These are phyloP conservation scores for Hypoxylon sp. DNA, from an alignment of 2,329 filamentous ascomycete genomes.

Conservation along the genomic window DNA sequence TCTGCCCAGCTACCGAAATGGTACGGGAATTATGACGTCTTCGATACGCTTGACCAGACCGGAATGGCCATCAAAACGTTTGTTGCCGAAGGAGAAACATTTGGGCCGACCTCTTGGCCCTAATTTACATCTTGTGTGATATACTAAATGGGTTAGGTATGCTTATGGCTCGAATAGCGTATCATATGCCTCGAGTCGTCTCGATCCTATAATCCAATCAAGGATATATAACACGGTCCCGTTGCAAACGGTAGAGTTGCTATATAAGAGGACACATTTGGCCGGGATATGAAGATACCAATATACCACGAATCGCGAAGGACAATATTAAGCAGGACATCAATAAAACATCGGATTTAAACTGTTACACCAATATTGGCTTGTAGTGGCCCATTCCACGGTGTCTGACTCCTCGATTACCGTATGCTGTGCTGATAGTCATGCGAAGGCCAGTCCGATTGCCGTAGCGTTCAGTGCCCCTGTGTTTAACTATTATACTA, in stretches of 20 bases:
- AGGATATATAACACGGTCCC: not conserved
- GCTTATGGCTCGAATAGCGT: not conserved
- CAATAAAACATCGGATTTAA: not conserved
- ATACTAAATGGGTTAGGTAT: not conserved
- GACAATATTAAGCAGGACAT: not conserved
- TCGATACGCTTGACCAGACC: constrained; percentile 64
- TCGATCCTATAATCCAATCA: not conserved
- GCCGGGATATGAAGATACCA: not conserved
- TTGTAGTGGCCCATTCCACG: not conserved
- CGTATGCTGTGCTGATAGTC: not conserved
- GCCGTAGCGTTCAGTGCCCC: not conserved
- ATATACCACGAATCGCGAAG: not conserved
- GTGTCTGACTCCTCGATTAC: not conserved
- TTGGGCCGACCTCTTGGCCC: constrained; percentile 67
- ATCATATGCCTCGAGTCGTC: not conserved
- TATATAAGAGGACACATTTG: not conserved
- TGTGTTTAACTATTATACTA: no score
- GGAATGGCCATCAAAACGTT: constrained; percentile 61
- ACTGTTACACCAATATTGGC: not conserved
- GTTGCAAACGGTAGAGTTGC: not conserved
- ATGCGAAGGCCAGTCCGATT: not conserved
- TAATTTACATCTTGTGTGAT: constrained; percentile 45
- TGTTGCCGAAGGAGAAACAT: constrained; percentile 62
- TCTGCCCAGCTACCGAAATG: constrained; percentile 69
- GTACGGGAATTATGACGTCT: constrained; percentile 71